These are phyloP conservation scores for Agaricus sinodeliciosus DNA, from an alignment of 768 basidiomycete species.

Conservation along the genomic window DNA sequence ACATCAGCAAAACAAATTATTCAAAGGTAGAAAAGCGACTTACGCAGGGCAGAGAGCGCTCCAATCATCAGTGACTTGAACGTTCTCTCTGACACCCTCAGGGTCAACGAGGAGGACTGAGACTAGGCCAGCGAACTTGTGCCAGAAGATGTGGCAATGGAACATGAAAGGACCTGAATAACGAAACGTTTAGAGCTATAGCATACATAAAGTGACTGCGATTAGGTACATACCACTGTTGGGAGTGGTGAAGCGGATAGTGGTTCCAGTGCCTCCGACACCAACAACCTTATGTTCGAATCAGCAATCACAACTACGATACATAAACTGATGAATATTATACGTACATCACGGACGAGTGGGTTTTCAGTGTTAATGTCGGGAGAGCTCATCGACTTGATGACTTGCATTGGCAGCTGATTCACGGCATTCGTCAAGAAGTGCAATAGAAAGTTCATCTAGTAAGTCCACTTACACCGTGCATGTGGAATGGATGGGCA, in stretches of 20 bases:
- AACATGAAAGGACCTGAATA: constrained; percentile 15
- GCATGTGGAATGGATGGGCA: constrained; percentile 13
- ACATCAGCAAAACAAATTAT: not conserved
- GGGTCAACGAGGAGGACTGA: constrained; percentile 12
- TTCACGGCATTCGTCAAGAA: not conserved
- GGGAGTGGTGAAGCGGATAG: constrained; percentile 17
- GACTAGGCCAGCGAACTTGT: constrained; percentile 13
- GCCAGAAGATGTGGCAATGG: constrained; percentile 18
- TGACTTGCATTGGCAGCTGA: constrained; percentile 10
- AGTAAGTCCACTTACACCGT: constrained; percentile 8
- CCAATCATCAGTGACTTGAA: constrained; percentile 9
- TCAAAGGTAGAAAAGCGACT: constrained; percentile 2
- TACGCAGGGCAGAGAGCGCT: constrained; percentile 13
- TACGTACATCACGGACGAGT: constrained; percentile 46
- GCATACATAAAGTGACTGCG: not conserved
- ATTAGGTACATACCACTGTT: constrained; percentile 9
- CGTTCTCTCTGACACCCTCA: constrained; percentile 1
- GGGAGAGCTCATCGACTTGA: constrained; percentile 23
- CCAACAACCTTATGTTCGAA: constrained; percentile 5
- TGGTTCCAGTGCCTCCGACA: constrained; percentile 14
- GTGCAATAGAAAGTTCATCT: no score
- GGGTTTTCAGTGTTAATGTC: constrained; percentile 48
- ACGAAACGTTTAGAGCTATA: not conserved
- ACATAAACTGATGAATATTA: no score
- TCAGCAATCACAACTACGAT: not conserved